Base-by-base conservation (phyloP, 2,329 filamentous ascomycete genomes). In the Calonectria henricotiae region DNA sequence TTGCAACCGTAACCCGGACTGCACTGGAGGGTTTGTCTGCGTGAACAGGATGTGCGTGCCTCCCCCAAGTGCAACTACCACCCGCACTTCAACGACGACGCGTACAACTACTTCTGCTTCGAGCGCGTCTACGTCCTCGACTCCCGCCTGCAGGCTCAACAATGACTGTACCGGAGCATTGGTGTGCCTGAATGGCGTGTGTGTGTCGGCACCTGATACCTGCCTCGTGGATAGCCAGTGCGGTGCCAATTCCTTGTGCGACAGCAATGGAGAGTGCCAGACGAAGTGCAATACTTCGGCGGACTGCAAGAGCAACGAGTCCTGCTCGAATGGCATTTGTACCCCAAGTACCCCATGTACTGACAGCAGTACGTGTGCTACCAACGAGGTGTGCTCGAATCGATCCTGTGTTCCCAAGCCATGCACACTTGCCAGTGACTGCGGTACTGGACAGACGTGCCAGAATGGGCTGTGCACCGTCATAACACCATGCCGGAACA, bases 221-320 rank as follows among this genome's bases (percentile, higher is more conserved):
- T 68, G 66, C 3, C 23, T 25, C 5, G 15, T 60, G 4, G 20
- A 51, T 20, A 20, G 47, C 5, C 46, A 68, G 5, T 68, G 66
- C 15, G 47, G 46, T 4, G 27, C 39, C 23, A 25, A 25, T 15
- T 41, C 32, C n/a, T 11, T 32, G n/a, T 61, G 54, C 15, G 30
- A 25, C 13, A 51, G n/a, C 11, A n/a, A n/a, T n/a, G 64, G 64
- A 2, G 17, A 1, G 49, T 63, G 44, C 27, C 12, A 63, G 43
- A 61, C 37, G 0, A 1, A 61, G 23, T 43, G 55, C 27, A 30
- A 13, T 12, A 25, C 27, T 27, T 20, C 32, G 15, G 2, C 37
- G 27, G 32, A 51, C 12, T 23, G 41, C 41, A n/a, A 35, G 32
- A 9, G 17, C 9, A 37, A 37, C 12, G 12, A 54, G 20, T 25